Percentiles rank a stretch among this genome's conserved stretches.
Conservation (phyloP, 1,139 yeast genomes). For the Magnusiomyces sp. region DNA sequence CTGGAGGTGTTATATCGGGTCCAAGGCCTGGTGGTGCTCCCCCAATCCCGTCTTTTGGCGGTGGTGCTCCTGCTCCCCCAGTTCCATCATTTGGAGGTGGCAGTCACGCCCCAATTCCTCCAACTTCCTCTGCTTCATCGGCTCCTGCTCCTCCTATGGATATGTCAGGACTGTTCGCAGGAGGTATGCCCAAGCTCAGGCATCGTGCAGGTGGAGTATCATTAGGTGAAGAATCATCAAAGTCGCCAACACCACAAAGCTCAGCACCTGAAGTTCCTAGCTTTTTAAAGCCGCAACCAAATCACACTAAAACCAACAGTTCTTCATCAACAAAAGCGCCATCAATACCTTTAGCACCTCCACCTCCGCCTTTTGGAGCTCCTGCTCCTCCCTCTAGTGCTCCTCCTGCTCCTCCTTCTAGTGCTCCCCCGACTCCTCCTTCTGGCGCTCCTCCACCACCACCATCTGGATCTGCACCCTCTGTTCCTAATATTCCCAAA, state of each 20-base stretch:
- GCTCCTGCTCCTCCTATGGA: constrained; percentile 15
- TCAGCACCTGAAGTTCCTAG: neutral
- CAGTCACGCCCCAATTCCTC: constrained; percentile 12
- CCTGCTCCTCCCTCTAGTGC: neutral
- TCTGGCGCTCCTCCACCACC: neutral
- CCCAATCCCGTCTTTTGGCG: constrained; percentile 10
- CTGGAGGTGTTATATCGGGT: constrained; percentile 18
- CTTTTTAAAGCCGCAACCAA: neutral
- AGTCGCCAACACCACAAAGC: neutral
- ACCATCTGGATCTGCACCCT: neutral
- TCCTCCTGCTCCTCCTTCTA: neutral
- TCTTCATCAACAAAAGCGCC: too few species aligned
- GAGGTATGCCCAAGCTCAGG: constrained; percentile 75
- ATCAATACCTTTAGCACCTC: neutral
- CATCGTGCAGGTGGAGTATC: constrained; percentile 44
- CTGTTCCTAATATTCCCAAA: constrained; percentile 23
- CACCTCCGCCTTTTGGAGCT: constrained; percentile 1
- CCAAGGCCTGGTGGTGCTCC: constrained; percentile 27
- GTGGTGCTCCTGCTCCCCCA: constrained; percentile 33
- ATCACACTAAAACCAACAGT: neutral
- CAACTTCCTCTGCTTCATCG: constrained; percentile 15
- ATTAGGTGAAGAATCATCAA: constrained; percentile 27
- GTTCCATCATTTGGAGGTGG: constrained; percentile 11
- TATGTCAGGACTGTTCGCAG: constrained; percentile 74
- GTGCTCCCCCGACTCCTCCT: neutral